Evolutionary conservation across 768 basidiomycete genomes (phyloP).

Genomic region (Hygrocybe punicea): DNA sequence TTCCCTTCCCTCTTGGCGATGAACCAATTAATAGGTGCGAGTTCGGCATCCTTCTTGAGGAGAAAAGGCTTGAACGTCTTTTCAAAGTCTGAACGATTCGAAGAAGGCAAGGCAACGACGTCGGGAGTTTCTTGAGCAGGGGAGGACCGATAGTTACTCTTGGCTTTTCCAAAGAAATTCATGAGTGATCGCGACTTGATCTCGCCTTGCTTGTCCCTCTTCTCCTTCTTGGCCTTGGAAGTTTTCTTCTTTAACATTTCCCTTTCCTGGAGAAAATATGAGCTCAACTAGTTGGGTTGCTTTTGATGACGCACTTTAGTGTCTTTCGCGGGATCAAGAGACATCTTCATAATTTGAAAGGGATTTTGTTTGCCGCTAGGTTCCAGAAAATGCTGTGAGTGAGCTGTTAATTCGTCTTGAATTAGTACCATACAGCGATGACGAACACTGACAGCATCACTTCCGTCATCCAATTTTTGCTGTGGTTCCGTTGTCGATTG

Average conservation of each 20-base stretch:
- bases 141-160: conserved; percentile 27
- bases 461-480: conserved; percentile 37
- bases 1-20: conserved; percentile 29
- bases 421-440: not conserved
- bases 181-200: conserved; percentile 73
- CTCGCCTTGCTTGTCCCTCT: conserved; percentile 65
- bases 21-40: conserved; percentile 78
- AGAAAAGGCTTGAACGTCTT: conserved; percentile 76
- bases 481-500: conserved; percentile 33
- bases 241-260: conserved; percentile 64
- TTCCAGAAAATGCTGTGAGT: not conserved
- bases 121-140: conserved; percentile 26
- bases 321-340: conserved; percentile 52
- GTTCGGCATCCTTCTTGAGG: conserved; percentile 65
- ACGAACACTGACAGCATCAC: conserved; percentile 34
- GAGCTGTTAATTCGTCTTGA: conserved; percentile 3
- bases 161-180: conserved; percentile 74
- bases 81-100: conserved; percentile 61
- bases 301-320: conserved; percentile 45
- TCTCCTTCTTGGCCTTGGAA: conserved; percentile 67
- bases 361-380: not conserved
- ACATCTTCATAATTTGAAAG: conserved; percentile 46
- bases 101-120: conserved; percentile 34
- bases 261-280: conserved; percentile 50
- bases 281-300: not conserved